Evolutionary conservation across 2,329 filamentous ascomycete genomes (phyloP), one percentile per base, ranked within the genome.

Genomic region (Ascochyta rabiei): DNA sequence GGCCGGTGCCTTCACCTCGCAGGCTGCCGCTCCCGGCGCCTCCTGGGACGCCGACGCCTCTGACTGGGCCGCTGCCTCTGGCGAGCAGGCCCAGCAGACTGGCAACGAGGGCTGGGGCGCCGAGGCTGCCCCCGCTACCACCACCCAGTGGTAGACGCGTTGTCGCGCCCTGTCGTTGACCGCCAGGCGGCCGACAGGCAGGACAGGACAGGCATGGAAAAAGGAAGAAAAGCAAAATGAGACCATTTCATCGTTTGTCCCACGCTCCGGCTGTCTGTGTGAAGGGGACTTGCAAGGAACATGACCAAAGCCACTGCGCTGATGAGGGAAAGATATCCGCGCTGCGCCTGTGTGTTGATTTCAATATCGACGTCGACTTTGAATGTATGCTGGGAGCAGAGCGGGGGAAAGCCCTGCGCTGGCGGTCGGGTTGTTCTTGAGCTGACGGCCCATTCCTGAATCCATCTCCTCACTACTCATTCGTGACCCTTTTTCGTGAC

Each of bases 311-410:
- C 68, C 83, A 79, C 23, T 82, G 88, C 87, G 89, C 92, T 97
- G 84, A 97, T 89, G 93, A 97, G 92, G 93, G 93, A 98, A 98
- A 98, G 93, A 98, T 92, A 96, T 65, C 89, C 91, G 84, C 79
- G 76, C 46, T 55, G 52, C 46, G 35, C 31, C 41, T 55, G 41
- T 47, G 12, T 30, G 12, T 30, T 10, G 28, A 30, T 30, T 10
- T 30, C 28, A 10, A 15, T 6, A 28, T 28, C 12, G 28, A 30
- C 6, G 3, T 30, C 12, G 12, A 30, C 13, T 35, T 41, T 57
- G 62, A 44, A 53, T 49, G 50, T 46, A 41, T 30, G 28, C 28
- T 30, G 12, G 38, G 23, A 37, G 45, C 52, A 56, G 58, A 69
- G 75, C 80, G 88, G 91, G 93, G 92, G 93, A 98, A 97, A 92